Evolutionary conservation across 176 grass and related monocot genomes (phyloP).

Genomic region (Miscanthus lutarioriparius): DNA sequence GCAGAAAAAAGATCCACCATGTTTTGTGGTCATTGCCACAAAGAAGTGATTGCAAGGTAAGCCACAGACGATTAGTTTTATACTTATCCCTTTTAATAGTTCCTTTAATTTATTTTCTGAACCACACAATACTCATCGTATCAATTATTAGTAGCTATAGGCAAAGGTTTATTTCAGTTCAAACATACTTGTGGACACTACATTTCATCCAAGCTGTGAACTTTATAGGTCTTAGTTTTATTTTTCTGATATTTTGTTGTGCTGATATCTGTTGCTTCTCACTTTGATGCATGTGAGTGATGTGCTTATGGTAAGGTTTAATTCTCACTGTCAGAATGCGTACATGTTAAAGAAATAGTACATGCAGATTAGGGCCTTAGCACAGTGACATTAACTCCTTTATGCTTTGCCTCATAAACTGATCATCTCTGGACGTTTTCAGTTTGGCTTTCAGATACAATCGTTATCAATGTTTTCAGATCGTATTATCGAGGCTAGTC

Average conservation of each 20-base stretch:
- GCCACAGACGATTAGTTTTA: neutral
- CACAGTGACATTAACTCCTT: conserved; percentile 2
- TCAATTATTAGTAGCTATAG: neutral
- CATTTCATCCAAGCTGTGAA: conserved; percentile 9
- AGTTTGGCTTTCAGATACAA: neutral
- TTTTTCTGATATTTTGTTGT: conserved; percentile 11
- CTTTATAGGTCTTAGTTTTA: neutral
- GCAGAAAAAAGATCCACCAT: conserved; percentile 54
- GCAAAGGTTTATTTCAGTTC: neutral
- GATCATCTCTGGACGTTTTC: neutral
- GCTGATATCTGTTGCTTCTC: neutral
- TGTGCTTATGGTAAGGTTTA: neutral
- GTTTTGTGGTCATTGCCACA: conserved; percentile 77
- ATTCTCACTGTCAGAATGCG: neutral
- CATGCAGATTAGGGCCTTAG: conserved; percentile 2
- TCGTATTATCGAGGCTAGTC: too few relatives aligned
- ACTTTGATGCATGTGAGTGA: neutral
- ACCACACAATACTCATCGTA: neutral
- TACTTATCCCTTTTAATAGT: conserved; percentile 14
- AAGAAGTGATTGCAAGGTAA: conserved; percentile 72
- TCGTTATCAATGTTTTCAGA: neutral
- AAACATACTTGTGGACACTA: neutral
- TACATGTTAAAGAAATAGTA: conserved; percentile 11
- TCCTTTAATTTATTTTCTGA: neutral
- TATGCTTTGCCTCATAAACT: neutral